Percentiles rank a stretch among this genome's conserved stretches.
phyloP scores from a whole-genome alignment of 768 basidiomycete species.

The Rhodosporidiobolus sp. region DNA sequence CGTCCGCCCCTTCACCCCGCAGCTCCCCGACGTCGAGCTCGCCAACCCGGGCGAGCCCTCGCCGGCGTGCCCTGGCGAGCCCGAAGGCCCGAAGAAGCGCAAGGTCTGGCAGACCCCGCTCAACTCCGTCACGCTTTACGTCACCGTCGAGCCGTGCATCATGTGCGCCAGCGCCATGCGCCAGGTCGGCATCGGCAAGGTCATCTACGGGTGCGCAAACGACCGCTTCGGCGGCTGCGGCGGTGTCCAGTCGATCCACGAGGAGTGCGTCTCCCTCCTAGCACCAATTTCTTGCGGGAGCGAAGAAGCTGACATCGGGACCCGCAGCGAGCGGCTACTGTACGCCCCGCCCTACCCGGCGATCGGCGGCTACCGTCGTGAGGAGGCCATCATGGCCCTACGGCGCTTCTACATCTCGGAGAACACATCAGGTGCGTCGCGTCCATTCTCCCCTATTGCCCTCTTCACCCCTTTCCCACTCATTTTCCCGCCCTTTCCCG shows the following conservation, averaged over 20 bases:
- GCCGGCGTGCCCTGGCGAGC: background rate
- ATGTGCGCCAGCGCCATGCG: constrained; percentile 97
- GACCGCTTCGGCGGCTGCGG: constrained; percentile 96
- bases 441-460: constrained; percentile 18
- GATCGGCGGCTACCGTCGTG: constrained; percentile 68
- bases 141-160: constrained; percentile 98
- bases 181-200: constrained; percentile 84
- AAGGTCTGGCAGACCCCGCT: constrained; percentile 59
- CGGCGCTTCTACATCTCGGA: constrained; percentile 89
- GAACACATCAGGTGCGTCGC: constrained; percentile 75
- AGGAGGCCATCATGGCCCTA: constrained; percentile 81
- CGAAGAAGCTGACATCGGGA: background rate
- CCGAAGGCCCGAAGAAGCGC: background rate
- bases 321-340: constrained; percentile 64
- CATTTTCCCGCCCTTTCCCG: background rate
- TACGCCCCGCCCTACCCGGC: constrained; percentile 71
- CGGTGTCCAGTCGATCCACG: constrained; percentile 84
- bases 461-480: constrained; percentile 17
- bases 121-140: constrained; percentile 78
- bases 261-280: constrained; percentile 53
- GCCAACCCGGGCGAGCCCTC: constrained; percentile 5
- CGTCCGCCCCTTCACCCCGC: constrained; percentile 21
- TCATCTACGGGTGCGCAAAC: constrained; percentile 90
- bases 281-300: too few species aligned
- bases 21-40: background rate